Conservation (phyloP, 2,329 filamentous ascomycete species). For the Fusarium penzigii region DNA sequence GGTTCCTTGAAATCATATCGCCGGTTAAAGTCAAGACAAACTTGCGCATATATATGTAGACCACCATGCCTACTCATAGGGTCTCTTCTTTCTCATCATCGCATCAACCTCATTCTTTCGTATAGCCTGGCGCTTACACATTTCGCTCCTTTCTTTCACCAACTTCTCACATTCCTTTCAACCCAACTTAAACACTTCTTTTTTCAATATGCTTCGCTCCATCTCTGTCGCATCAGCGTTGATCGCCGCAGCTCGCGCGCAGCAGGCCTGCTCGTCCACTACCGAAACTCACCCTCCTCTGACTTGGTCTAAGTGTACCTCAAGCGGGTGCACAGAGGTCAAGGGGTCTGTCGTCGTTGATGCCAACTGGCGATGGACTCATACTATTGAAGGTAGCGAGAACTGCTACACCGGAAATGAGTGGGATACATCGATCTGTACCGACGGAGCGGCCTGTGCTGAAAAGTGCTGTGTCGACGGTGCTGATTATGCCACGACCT, state of each 20-base stretch:
- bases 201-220: slow-evolving; percentile 27
- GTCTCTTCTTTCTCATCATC: neutral
- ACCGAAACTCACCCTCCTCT: slow-evolving; percentile 54
- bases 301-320: slow-evolving; percentile 53
- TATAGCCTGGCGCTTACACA: slow-evolving; percentile 18
- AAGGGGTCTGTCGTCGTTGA: slow-evolving; percentile 55
- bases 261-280: slow-evolving; percentile 50
- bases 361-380: slow-evolving; percentile 62
- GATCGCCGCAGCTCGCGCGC: slow-evolving; percentile 37
- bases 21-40: no score
- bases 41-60: no score
- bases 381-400: slow-evolving; percentile 44
- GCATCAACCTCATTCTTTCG: slow-evolving; percentile 7
- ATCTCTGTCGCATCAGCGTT: slow-evolving; percentile 27
- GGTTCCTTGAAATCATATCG: no score
- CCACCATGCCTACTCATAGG: no score
- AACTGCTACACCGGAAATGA: slow-evolving; percentile 59
- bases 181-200: neutral
- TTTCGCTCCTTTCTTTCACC: slow-evolving; percentile 6
- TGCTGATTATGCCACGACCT: slow-evolving; percentile 50
- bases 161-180: slow-evolving; percentile 4
- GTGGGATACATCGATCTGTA: slow-evolving; percentile 43
- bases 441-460: slow-evolving; percentile 44
- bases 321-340: slow-evolving; percentile 50
- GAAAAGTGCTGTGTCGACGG: slow-evolving; percentile 53